phyloP scores from a whole-genome alignment of 2,329 filamentous ascomycete genomes.

The Talaromyces sp. region DNA sequence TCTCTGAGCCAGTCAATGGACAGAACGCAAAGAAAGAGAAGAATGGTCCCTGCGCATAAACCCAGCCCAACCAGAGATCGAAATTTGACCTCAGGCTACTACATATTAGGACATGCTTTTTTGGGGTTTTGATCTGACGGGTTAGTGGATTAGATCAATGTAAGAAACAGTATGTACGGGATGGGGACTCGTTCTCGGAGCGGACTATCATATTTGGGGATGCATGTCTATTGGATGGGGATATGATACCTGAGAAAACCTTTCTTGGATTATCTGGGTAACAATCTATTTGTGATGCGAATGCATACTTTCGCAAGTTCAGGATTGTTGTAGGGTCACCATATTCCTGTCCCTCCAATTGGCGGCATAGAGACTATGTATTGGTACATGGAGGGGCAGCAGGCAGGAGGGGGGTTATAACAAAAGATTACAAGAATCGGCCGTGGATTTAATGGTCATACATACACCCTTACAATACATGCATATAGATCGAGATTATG shows the following conservation, averaged over 20 bases:
- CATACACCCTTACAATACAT: not conserved
- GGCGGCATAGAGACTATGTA: not conserved
- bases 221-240: not conserved
- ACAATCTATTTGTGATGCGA: not conserved
- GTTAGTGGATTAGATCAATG: not conserved
- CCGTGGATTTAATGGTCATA: not conserved
- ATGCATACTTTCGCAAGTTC: not conserved
- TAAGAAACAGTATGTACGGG: not conserved
- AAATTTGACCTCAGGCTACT: not conserved
- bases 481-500: not conserved
- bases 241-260: not conserved
- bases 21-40: not conserved
- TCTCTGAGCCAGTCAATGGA: not conserved
- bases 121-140: not conserved
- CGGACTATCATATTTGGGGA: not conserved
- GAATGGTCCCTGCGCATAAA: not conserved
- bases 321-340: not conserved
- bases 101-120: not conserved
- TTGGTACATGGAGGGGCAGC: not conserved
- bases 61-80: not conserved
- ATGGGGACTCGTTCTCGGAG: not conserved
- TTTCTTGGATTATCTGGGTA: not conserved
- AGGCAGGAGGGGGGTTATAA: not conserved
- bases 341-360: not conserved
- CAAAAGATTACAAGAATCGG: not conserved